Conservation (phyloP, 2,329 filamentous ascomycete species). For the Cercospora sp. region DNA sequence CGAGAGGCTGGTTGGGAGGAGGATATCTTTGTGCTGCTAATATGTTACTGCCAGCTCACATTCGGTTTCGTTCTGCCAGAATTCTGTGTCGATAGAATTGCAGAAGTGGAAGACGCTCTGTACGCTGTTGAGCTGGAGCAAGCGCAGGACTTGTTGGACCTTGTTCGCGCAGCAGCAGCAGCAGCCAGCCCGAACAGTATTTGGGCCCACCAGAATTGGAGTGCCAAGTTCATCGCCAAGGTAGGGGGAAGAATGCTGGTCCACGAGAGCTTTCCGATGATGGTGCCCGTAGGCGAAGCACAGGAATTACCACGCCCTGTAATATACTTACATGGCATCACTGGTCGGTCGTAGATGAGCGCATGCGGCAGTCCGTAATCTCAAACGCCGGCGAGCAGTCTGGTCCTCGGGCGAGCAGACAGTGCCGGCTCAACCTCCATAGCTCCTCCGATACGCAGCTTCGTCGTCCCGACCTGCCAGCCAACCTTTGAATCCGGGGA, state of each 20-base stretch:
- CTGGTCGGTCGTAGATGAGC: neutral
- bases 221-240: conserved; percentile 31
- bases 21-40: conserved; percentile 39
- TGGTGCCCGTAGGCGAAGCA: conserved; percentile 27
- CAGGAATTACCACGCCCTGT: conserved; percentile 34
- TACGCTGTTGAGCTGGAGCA: conserved; percentile 25
- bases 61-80: conserved; percentile 26
- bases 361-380: neutral
- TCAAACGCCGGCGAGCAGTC: neutral
- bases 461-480: neutral
- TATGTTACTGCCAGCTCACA: conserved; percentile 33
- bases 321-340: conserved; percentile 28
- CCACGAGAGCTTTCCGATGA: conserved; percentile 38
- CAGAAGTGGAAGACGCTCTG: conserved; percentile 16
- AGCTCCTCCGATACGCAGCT: neutral
- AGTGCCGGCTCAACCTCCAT: neutral
- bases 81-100: conserved; percentile 17
- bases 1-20: conserved; percentile 41
- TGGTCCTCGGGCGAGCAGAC: neutral
- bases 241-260: conserved; percentile 35
- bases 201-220: conserved; percentile 35
- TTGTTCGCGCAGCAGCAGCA: conserved; percentile 29
- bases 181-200: conserved; percentile 22
- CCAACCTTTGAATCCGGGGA: neutral
- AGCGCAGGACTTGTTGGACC: conserved; percentile 28